A percentile compares a stretch with the other conserved stretches of the same genome.
phyloP scores from a whole-genome alignment of 257 asterid species.

The Gentiana straminea region DNA sequence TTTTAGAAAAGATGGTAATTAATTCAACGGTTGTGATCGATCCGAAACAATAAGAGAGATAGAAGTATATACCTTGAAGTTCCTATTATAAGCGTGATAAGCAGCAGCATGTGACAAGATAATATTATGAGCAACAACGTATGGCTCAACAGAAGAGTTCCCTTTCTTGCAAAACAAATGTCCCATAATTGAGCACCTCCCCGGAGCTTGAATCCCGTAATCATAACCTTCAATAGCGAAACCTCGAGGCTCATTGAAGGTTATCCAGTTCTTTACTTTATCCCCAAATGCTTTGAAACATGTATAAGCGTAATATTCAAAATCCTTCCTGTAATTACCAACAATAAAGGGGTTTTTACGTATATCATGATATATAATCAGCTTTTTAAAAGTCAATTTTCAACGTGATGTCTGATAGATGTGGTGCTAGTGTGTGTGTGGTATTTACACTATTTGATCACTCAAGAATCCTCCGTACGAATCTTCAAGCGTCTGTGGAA shows the following conservation, averaged over 20 bases:
- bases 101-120: constrained; percentile 42
- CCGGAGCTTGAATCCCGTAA: constrained; percentile 42
- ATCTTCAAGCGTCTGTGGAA: constrained; percentile 34
- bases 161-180: constrained; percentile 45
- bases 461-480: constrained; percentile 41
- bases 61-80: constrained; percentile 30
- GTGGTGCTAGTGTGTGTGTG: background rate
- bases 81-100: constrained; percentile 29
- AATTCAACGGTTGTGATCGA: background rate
- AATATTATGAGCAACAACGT: constrained; percentile 38
- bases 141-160: constrained; percentile 25
- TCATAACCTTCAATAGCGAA: constrained; percentile 45
- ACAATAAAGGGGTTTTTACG: too few species aligned
- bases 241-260: constrained; percentile 51
- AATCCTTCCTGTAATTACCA: constrained; percentile 28
- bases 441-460: constrained; percentile 33
- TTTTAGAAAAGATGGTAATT: background rate
- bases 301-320: constrained; percentile 44
- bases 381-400: too few species aligned
- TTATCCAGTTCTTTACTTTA: constrained; percentile 49
- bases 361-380: too few species aligned
- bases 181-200: constrained; percentile 62
- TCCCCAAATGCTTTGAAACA: constrained; percentile 46
- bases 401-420: too few species aligned
- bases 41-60: too few species aligned